Evolutionary conservation across 2,329 filamentous ascomycete species (phyloP), one percentile per base, ranked within the genome.

Genomic region (Fusarium sp.): DNA sequence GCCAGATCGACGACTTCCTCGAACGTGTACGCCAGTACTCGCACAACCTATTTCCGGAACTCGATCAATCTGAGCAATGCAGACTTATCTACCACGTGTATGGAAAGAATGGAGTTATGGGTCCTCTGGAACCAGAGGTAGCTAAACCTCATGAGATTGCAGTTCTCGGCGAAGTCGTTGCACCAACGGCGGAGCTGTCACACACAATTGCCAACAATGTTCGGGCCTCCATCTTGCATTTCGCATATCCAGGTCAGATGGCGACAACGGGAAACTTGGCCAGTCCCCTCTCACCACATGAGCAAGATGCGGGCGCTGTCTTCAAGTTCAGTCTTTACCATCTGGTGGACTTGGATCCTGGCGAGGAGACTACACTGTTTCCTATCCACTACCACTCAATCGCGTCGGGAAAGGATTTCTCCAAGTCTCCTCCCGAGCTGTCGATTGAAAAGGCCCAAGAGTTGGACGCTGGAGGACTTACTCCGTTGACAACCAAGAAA

Each of bases 261-360:
- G 84, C 84, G 0, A 87, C 83, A 0, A 79, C 80, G 0, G 85
- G 85, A 0, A 86, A 86, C 68, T 81, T 87, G 53, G 83, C 81
- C 0, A 78, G 63, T 9, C 72, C 71, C 8, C 34, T 70, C 1
- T 66, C 69, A 0, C 72, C 72, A 0, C 67, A 69, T 28, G 73
- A 75, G n/a, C 71, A 74, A 34, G 66, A 73, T 24, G 67, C 67
- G 1, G 69, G 84, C 0, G 78, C 79, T 1, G 81, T 78, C 52
- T 76, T 79, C 31, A 77, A 81, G 55, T 86, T 85, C 66, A 81
- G 75, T 52, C 66, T 85, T 3, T 86, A 85, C 63, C 84, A 86
- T 60, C 74, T 86, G 7, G 81, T 85, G 66, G 76, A 81, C n/a
- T 71, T 83, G 1, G 63, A 73, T 3, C 70, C 33, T 1, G 65